Percentiles rank a stretch among this genome's conserved stretches.
phyloP scores from a whole-genome alignment of 2,329 filamentous ascomycete genomes.

The Chaetomium olivaceum region DNA sequence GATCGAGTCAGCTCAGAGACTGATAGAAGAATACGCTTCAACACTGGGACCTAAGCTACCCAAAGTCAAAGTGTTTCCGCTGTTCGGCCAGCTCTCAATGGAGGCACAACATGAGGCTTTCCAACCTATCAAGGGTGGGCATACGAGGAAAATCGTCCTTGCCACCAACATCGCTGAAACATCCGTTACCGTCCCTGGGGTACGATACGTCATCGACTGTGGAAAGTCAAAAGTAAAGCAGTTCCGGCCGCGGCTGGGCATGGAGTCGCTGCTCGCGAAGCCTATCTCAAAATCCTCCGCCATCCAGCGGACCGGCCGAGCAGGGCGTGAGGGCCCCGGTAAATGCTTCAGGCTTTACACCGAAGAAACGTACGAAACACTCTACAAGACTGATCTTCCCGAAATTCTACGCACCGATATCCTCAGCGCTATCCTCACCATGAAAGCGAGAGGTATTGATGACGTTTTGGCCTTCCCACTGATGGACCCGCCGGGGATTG shows the following conservation, averaged over 20 bases:
- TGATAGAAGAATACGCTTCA: constrained; percentile 77
- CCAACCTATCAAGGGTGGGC: constrained; percentile 66
- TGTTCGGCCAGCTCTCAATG: constrained; percentile 89
- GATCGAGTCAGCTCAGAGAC: constrained; percentile 76
- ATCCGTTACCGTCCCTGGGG: constrained; percentile 91
- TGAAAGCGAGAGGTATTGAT: constrained; percentile 87
- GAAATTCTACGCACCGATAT: constrained; percentile 92
- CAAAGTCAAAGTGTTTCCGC: constrained; percentile 69
- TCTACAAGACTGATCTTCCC: constrained; percentile 75
- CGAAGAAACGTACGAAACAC: constrained; percentile 66
- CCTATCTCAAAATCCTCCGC: constrained; percentile 92
- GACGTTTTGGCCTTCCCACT: constrained; percentile 83
- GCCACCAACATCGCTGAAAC: constrained; percentile 99
- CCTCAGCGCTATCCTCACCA: constrained; percentile 80
- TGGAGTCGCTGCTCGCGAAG: constrained; percentile 88
- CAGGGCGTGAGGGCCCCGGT: constrained; percentile 86
- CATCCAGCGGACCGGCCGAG: constrained; percentile 86
- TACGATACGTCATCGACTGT: constrained; percentile 87
- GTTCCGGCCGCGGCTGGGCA: constrained; percentile 77
- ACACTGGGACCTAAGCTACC: constrained; percentile 75
- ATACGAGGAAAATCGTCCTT: constrained; percentile 84
- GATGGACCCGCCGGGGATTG: constrained; percentile 75
- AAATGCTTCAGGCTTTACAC: constrained; percentile 92
- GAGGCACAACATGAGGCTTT: constrained; percentile 86
- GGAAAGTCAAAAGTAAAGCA: constrained; percentile 95